Conservation (phyloP, 2,329 filamentous ascomycete genomes). For the Fusarium sterilihyphosum region DNA sequence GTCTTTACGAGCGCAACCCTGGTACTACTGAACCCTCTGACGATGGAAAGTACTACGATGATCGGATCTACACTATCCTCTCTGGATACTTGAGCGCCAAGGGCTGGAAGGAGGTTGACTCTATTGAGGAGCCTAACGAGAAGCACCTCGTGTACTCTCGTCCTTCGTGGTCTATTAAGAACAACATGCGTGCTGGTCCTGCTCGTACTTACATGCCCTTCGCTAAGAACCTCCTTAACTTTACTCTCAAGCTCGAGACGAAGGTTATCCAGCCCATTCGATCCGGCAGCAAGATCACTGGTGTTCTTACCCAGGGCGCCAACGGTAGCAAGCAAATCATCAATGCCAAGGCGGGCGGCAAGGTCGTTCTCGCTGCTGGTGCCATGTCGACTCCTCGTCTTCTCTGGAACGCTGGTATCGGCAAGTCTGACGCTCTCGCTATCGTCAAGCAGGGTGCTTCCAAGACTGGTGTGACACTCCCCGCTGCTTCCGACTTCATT, state of each 20-base stretch:
- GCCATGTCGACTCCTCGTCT: conserved; percentile 50
- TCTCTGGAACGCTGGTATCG: conserved; percentile 62
- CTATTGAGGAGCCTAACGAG: conserved; percentile 67
- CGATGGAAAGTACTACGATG: conserved; percentile 73
- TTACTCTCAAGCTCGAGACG: conserved; percentile 72
- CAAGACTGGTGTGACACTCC: conserved; percentile 62
- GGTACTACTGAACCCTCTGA: conserved; percentile 73
- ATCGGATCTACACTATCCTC: conserved; percentile 71
- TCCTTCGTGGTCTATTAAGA: conserved; percentile 73
- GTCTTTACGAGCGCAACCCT: conserved; percentile 52
- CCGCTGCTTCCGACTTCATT: conserved; percentile 61
- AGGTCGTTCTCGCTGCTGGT: conserved; percentile 73
- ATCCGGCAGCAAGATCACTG: conserved; percentile 68
- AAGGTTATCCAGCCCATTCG: conserved; percentile 72
- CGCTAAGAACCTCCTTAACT: conserved; percentile 68
- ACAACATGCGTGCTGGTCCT: conserved; percentile 74
- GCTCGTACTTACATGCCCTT: conserved; percentile 76
- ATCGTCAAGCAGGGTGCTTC: conserved; percentile 54
- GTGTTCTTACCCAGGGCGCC: conserved; percentile 68
- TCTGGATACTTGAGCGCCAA: conserved; percentile 64
- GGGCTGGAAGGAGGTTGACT: conserved; percentile 72
- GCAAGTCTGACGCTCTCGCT: conserved; percentile 66
- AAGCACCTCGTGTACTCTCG: conserved; percentile 75
- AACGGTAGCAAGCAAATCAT: conserved; percentile 53
- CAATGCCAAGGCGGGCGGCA: conserved; percentile 40